phyloP scores from a whole-genome alignment of 306 rosid genomes.

The Mucuna pruriens region DNA sequence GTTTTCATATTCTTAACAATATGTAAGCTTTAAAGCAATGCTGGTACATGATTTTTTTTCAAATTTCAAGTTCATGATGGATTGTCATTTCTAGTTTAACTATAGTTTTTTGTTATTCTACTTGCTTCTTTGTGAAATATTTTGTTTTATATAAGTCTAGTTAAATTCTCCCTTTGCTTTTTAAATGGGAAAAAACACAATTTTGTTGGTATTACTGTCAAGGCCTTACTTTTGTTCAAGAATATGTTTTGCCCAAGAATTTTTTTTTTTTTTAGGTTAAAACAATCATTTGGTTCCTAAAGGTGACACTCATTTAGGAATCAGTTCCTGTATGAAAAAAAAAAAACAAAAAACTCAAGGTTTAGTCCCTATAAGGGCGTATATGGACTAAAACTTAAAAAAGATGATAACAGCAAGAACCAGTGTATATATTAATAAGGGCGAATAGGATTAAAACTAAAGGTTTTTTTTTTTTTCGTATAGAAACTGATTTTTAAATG shows the following conservation, averaged over 20 bases:
- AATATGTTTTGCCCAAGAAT: conserved; percentile 5
- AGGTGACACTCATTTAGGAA: neutral
- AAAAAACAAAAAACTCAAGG: neutral
- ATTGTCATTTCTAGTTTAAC: conserved; percentile 20
- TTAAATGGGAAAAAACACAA: neutral
- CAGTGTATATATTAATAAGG: neutral
- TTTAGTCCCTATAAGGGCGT: neutral
- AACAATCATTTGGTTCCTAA: neutral
- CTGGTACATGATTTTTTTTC: conserved; percentile 1
- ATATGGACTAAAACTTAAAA: neutral
- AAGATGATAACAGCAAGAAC: neutral
- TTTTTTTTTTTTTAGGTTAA: neutral
- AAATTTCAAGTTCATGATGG: neutral
- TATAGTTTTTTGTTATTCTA: neutral
- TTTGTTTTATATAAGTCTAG: neutral
- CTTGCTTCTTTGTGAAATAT: neutral
- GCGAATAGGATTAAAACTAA: neutral
- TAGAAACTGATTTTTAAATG: neutral
- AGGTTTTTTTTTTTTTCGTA: neutral
- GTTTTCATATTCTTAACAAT: conserved; percentile 9
- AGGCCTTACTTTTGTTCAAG: neutral
- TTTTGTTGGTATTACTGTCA: conserved; percentile 14
- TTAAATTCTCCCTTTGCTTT: neutral
- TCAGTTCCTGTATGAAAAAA: neutral
- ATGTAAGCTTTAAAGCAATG: neutral